phyloP scores from a whole-genome alignment of 75 land plant species.

The Picea sitchensis region DNA sequence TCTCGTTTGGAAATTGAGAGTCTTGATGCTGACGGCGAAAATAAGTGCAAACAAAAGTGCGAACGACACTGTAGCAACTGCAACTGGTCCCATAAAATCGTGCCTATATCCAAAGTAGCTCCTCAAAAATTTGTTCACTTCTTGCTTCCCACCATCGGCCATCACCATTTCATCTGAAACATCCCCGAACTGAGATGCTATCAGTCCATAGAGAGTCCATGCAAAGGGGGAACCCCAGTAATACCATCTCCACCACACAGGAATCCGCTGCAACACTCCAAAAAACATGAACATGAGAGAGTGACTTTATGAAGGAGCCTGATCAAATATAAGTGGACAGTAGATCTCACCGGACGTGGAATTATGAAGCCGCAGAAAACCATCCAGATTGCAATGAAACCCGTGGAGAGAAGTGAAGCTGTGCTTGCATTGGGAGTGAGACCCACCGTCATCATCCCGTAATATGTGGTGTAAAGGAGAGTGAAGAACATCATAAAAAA shows the following conservation, averaged over 20 bases:
- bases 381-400: too few relatives aligned
- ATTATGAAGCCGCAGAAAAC: too few relatives aligned
- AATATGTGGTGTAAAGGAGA: constrained; percentile 74
- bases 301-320: too few relatives aligned
- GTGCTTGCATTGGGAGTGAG: constrained; percentile 10
- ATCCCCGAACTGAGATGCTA: constrained; percentile 68
- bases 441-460: constrained; percentile 64
- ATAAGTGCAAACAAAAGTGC: constrained; percentile 44
- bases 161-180: constrained; percentile 5
- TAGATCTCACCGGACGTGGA: too few relatives aligned
- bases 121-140: constrained; percentile 41
- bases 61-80: constrained; percentile 40
- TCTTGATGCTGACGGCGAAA: constrained; percentile 63
- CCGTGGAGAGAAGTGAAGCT: too few relatives aligned
- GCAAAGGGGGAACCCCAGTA: constrained; percentile 75
- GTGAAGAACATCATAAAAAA: constrained; percentile 62
- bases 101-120: constrained; percentile 39
- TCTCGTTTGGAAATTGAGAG: constrained; percentile 54
- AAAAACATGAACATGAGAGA: too few relatives aligned
- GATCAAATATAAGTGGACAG: constrained; percentile 7
- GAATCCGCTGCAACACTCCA: constrained; percentile 45
- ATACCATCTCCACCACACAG: constrained; percentile 88
- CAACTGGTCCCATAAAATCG: constrained; percentile 44
- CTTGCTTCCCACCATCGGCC: constrained; percentile 12
- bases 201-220: constrained; percentile 67